Conservation (phyloP, 495 filamentous ascomycete genomes). For the Entonaema liquescens region DNA sequence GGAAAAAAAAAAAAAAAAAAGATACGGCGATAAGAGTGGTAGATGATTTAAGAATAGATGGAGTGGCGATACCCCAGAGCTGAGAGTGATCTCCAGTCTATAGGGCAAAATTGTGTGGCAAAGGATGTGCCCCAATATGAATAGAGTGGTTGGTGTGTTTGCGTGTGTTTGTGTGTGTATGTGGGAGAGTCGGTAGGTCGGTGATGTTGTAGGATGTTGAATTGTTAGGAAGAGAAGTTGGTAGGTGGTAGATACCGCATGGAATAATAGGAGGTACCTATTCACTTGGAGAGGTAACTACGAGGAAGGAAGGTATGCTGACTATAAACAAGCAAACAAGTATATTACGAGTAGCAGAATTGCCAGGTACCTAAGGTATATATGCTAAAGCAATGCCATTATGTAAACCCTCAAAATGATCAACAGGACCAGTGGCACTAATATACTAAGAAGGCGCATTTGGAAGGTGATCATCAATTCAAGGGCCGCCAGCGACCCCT, state of each 20-base stretch:
- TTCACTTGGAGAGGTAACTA: not conserved
- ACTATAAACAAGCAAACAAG: not conserved
- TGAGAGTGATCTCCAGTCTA: not conserved
- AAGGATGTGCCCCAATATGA: not conserved
- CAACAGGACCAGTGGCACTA: slow-evolving; percentile 13
- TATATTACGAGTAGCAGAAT: not conserved
- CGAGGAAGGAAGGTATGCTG: not conserved
- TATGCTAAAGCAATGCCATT: not conserved
- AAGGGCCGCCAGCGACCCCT: slow-evolving; percentile 23
- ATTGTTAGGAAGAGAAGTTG: not conserved
- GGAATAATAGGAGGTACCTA: not conserved
- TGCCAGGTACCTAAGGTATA: not conserved
- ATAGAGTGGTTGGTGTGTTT: not conserved
- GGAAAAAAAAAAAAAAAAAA: not conserved
- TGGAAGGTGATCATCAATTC: slow-evolving; percentile 21
- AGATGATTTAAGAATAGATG: not conserved
- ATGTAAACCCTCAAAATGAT: slow-evolving; percentile 26
- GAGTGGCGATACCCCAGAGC: not conserved
- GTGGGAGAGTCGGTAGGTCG: too few relatives aligned
- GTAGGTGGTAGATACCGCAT: not conserved
- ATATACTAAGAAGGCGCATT: slow-evolving; percentile 25
- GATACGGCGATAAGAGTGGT: not conserved
- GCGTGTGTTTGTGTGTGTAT: too few relatives aligned
- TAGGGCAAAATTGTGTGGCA: not conserved
- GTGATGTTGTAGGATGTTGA: not conserved